Conservation (phyloP, 1,139 yeast species). For the Kodamaea derodonti region DNA sequence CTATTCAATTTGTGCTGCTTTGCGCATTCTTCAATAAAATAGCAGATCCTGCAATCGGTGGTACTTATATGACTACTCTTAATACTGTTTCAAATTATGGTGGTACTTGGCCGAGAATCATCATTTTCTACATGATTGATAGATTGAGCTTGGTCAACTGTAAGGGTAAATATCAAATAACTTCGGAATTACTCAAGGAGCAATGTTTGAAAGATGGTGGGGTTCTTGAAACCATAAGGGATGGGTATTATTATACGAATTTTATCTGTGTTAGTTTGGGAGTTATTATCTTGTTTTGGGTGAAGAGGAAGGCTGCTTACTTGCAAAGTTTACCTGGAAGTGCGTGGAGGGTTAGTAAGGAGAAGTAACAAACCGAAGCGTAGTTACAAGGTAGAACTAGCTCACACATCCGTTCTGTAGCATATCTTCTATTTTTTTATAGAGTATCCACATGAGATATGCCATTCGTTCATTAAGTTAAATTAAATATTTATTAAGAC, state of each 20-base stretch:
- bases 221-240: slow-evolving; percentile 48
- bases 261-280: slow-evolving; percentile 69
- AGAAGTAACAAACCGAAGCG: background rate
- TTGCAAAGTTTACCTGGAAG: slow-evolving; percentile 61
- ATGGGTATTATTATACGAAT: slow-evolving; percentile 85
- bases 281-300: slow-evolving; percentile 63
- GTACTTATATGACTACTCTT: slow-evolving; percentile 95
- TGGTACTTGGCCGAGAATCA: slow-evolving; percentile 93
- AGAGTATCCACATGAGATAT: too few relatives aligned
- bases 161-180: slow-evolving; percentile 10
- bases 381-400: too few relatives aligned
- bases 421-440: too few relatives aligned
- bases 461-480: too few relatives aligned
- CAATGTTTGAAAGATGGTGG: slow-evolving; percentile 58
- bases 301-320: slow-evolving; percentile 52
- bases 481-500: too few relatives aligned
- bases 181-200: slow-evolving; percentile 28
- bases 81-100: slow-evolving; percentile 92
- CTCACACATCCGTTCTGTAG: too few relatives aligned
- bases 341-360: slow-evolving; percentile 58
- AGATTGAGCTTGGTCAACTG: slow-evolving; percentile 67
- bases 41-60: slow-evolving; percentile 95
- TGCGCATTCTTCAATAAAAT: slow-evolving; percentile 93
- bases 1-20: slow-evolving; percentile 90
- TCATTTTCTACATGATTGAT: slow-evolving; percentile 78